Evolutionary conservation across 2,329 filamentous ascomycete genomes (phyloP).

Genomic region (Orbilia ellipsospora): DNA sequence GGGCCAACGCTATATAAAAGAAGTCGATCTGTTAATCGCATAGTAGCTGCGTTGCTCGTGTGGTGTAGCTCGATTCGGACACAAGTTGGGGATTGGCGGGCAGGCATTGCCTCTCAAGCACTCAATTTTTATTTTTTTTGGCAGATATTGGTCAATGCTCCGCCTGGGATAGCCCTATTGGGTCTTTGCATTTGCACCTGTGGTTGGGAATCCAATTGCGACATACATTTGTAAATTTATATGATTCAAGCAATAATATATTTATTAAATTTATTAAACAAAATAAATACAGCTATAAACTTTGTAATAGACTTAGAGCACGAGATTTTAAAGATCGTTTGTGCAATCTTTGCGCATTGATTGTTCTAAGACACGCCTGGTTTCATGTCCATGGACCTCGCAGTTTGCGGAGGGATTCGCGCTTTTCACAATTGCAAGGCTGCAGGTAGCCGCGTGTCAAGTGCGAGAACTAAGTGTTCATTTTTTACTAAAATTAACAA

Average conservation of each 20-base stretch:
- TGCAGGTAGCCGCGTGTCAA: conserved; percentile 39
- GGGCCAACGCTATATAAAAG: not conserved
- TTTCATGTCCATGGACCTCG: conserved; percentile 39
- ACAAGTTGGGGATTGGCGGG: no score
- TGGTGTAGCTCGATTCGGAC: conserved; percentile 20
- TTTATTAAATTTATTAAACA: no score
- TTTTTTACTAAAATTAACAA: conserved; percentile 48
- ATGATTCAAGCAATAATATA: no score
- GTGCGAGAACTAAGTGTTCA: not conserved
- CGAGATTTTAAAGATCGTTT: not conserved
- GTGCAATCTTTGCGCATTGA: conserved; percentile 26
- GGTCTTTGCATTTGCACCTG: no score
- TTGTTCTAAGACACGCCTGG: conserved; percentile 27
- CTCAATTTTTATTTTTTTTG: not conserved
- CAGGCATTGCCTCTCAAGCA: no score
- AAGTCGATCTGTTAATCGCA: conserved; percentile 8
- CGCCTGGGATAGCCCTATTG: conserved; percentile 4
- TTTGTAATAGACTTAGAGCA: not conserved
- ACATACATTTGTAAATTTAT: no score
- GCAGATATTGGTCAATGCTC: not conserved
- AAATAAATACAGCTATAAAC: not conserved
- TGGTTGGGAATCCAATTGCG: no score
- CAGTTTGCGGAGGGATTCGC: conserved; percentile 10
- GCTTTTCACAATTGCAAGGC: conserved; percentile 17
- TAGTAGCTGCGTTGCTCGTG: conserved; percentile 4